Conservation (phyloP, 129 eudicot species). For the Chrysanthemum lavandulifolium region DNA sequence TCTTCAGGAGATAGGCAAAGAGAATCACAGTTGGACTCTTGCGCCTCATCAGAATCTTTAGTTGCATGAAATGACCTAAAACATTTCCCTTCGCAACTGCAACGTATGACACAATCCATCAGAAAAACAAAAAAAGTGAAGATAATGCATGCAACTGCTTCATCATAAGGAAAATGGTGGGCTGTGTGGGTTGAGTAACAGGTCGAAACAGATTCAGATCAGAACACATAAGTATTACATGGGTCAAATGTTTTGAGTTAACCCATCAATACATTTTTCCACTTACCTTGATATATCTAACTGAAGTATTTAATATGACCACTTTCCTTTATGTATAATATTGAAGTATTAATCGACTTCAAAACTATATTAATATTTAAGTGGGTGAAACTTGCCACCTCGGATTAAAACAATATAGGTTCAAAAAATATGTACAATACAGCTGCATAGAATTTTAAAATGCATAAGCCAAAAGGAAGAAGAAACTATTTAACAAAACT, state of each 20-base stretch:
- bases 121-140: constrained; percentile 3
- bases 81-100: constrained; percentile 82
- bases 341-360: background rate
- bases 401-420: background rate
- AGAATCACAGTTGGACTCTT: constrained; percentile 48
- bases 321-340: no score
- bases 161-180: background rate
- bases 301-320: no score
- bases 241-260: background rate
- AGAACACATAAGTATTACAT: background rate
- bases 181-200: background rate
- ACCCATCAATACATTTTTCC: background rate
- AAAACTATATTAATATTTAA: background rate
- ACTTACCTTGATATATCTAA: background rate
- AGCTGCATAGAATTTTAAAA: background rate
- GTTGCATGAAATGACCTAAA: constrained; percentile 79
- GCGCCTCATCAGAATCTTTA: constrained; percentile 40
- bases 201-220: background rate
- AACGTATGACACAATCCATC: constrained; percentile 13
- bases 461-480: background rate
- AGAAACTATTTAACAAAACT: background rate
- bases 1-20: constrained; percentile 41
- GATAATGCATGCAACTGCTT: constrained; percentile 8
- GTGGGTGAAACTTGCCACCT: constrained; percentile 1
- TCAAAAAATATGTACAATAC: background rate